Base-by-base conservation (phyloP, 192 early-diverging fungal genomes). In the Geranomyces michiganensis region DNA sequence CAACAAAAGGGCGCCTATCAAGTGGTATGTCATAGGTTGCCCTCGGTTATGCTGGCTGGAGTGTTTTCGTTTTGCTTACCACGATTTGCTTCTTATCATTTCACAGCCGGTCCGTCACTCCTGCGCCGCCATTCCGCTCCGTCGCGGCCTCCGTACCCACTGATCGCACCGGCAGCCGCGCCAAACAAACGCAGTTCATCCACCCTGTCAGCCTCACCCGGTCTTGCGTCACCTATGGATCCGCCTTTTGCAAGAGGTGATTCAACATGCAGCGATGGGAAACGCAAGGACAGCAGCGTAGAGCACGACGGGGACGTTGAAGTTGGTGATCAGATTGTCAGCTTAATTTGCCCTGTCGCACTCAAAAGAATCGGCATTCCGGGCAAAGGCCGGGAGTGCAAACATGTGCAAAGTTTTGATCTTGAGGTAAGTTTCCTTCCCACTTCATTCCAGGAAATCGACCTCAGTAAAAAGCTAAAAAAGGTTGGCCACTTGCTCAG, bases 311-410 rank as follows among this genome's bases (percentile, higher is more conserved):
- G 36, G 22, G 63, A 56, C 24, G 56, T 73, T 6, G 53, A 73
- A 67, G 43, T 73, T 26, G 72, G 72, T 22, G 72, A 73, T 33
- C 72, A 73, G 62, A 73, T 73, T 45, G 72, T 73, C 5, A 58
- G 30, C 33, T 51, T 73, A 27, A 60, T 55, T 7, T 73, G 72
- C 29, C 72, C 72, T n/a, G 30, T 73, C n/a, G 29, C 48, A 0
- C 31, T 73, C 29, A 56, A 7, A 30, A 9, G 65, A 12, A 73
- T 73, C 56, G 12, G 13, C 26, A 14, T 73, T 14, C 72, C 72
- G 15, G 72, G 72, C 44, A 73, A 73, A 32, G 72, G 72, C 13
- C 15, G 63, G 8, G 36, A 36, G 22, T 73, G 72, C 65, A 53
- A 48, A 36, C 72, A 73, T 59, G 72, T 66, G 3, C 72, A 73